Conservation (phyloP, 208 protist genomes). For the Strigomonas culicis region DNA sequence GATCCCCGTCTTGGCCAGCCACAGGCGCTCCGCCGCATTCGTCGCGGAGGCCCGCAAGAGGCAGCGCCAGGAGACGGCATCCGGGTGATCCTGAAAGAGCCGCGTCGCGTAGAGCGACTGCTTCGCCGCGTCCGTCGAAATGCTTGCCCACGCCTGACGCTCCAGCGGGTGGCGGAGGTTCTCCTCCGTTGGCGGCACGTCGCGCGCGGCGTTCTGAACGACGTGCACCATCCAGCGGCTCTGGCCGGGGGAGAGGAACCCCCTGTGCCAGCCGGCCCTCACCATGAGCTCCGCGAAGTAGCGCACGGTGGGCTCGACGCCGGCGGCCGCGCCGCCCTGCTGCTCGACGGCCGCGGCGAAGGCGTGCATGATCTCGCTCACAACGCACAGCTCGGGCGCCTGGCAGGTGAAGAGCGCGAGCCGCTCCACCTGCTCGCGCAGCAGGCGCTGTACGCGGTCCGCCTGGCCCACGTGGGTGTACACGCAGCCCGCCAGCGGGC, state of each 20-base stretch:
- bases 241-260: neutral
- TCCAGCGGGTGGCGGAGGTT: conserved; percentile 15
- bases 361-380: neutral
- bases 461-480: conserved; percentile 7
- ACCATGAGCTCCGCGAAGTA: conserved; percentile 11
- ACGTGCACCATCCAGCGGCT: neutral
- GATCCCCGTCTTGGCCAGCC: conserved; percentile 57
- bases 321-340: neutral
- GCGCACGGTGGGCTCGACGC: neutral
- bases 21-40: conserved; percentile 36
- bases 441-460: neutral
- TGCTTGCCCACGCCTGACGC: conserved; percentile 6
- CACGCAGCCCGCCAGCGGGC: neutral
- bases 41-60: conserved; percentile 37
- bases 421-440: no score
- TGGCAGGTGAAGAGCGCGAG: neutral
- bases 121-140: conserved; percentile 1
- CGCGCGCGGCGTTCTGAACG: neutral
- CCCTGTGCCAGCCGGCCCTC: neutral
- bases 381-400: neutral
- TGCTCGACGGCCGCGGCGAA: neutral
- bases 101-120: neutral
- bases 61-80: conserved; percentile 58
- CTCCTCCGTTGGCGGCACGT: neutral
- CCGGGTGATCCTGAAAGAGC: conserved; percentile 34